phyloP scores from a whole-genome alignment of 805 yeast species.

The Brettanomyces nanus region DNA sequence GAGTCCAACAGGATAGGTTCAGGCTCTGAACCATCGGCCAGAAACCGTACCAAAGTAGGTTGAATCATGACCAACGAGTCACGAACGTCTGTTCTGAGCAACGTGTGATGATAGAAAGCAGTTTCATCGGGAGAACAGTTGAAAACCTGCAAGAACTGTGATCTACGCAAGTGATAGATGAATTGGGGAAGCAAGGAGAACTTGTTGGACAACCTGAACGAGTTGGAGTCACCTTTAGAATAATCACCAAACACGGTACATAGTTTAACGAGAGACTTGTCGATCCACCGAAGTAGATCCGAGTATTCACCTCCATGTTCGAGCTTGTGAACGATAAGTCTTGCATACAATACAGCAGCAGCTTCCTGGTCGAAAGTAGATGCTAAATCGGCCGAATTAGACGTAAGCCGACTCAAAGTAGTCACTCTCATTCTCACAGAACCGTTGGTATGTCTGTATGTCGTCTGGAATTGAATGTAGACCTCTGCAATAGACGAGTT shows the following conservation, averaged over 20 bases:
- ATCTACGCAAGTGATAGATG: constrained; percentile 89
- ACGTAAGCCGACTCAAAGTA: constrained; percentile 56
- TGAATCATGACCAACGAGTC: constrained; percentile 96
- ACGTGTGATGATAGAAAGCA: constrained; percentile 89
- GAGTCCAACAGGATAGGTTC: constrained; percentile 91
- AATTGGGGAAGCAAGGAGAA: constrained; percentile 92
- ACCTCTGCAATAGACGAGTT: constrained; percentile 28
- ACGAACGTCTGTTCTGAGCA: constrained; percentile 84
- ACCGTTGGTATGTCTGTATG: constrained; percentile 94
- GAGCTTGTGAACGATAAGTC: constrained; percentile 81
- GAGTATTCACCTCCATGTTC: constrained; percentile 71
- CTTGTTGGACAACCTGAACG: constrained; percentile 77
- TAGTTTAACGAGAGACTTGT: constrained; percentile 79
- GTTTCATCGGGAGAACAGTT: constrained; percentile 99
- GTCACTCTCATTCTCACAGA: constrained; percentile 85
- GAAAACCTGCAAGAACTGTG: constrained; percentile 92
- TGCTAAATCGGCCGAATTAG: constrained; percentile 41
- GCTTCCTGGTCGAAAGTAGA: constrained; percentile 95
- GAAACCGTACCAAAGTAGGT: constrained; percentile 86
- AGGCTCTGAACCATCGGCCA: constrained; percentile 72
- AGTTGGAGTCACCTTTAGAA: constrained; percentile 72
- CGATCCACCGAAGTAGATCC: constrained; percentile 91
- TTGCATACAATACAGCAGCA: constrained; percentile 88
- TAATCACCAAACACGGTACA: constrained; percentile 94
- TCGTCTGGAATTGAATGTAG: constrained; percentile 70